Base-by-base conservation (phyloP, 2,329 filamentous ascomycete species). In the Fusarium algeriense region DNA sequence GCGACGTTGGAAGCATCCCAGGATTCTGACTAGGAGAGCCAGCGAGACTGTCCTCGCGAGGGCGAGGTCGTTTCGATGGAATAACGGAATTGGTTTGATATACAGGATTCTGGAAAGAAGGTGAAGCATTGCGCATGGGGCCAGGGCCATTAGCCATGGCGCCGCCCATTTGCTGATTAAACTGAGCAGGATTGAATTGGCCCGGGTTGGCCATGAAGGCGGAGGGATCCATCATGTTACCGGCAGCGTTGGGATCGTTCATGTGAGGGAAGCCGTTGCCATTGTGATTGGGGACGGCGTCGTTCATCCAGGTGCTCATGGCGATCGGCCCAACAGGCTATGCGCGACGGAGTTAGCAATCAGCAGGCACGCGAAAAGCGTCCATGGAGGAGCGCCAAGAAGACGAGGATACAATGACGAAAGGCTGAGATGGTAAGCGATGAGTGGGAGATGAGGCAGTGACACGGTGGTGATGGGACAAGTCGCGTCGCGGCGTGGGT, bases 61-160 rank as follows among this genome's bases (percentile, higher is more conserved):
- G 92, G 49, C 93, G 89, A 58, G 93, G 89, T 77, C 96, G 90
- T 83, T 98, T 99, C 26, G 95, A 95, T 64, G 95, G 95, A 74
- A 97, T 91, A 77, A 97, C 90, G 50, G 92, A 87, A 82, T 93
- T 95, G 74, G 93, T 93, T 79, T 94, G 92, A 84, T 95, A 97
- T 77, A 89, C 88, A 67, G 92, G 89, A 78, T 92, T 93, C 78
- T 92, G 88, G 81, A 93, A 95, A 45, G 81, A 90, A 46, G 93
- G 92, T 58, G 93, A 95, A 67, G 90, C 90, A 82, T 94, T 95
- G 86, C 93, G 93, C 85, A 93, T 91, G 77, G 87, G 89, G 83
- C 93, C 92, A 78, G 87, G 90, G 83, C 93, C 92, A 84, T 95
- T 96, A 80, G 93, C 93, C 88, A 95, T 92, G 78, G 62, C 73